Conservation (phyloP, 2,329 filamentous ascomycete genomes). For the Ophiognomonia clavigignenti-juglandacearum region DNA sequence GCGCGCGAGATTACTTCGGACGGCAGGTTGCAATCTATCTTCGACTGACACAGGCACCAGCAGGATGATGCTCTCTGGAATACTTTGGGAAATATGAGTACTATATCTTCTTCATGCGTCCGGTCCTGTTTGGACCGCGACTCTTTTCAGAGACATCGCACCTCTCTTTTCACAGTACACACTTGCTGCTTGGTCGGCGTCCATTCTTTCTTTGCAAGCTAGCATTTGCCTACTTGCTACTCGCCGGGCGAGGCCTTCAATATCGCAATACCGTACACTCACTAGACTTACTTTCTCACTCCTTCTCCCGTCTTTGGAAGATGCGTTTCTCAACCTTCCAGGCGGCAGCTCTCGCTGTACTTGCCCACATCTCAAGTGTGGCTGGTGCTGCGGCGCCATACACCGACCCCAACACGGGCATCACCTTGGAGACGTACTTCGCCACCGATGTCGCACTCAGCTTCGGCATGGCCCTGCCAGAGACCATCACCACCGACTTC, state of each 20-base stretch:
- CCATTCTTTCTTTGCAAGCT: background rate
- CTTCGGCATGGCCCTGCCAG: conserved; percentile 47
- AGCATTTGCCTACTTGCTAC: background rate
- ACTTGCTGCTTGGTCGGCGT: conserved; percentile 1
- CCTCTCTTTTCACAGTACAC: background rate
- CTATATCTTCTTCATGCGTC: too few relatives aligned
- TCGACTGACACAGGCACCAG: too few relatives aligned
- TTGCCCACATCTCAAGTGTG: conserved; percentile 19
- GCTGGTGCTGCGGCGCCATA: conserved; percentile 25
- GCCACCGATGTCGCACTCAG: conserved; percentile 31
- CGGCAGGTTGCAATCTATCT: too few relatives aligned
- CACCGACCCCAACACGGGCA: conserved; percentile 30
- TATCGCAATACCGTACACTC: background rate
- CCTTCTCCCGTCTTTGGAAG: background rate
- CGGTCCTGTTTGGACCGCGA: too few relatives aligned
- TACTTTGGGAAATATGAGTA: too few relatives aligned
- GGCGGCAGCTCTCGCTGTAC: conserved; percentile 18
- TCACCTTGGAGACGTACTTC: conserved; percentile 35
- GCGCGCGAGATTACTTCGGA: too few relatives aligned
- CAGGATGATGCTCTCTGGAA: too few relatives aligned
- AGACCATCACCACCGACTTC: conserved; percentile 43
- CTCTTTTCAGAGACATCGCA: too few relatives aligned
- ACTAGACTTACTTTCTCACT: background rate
- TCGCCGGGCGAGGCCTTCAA: conserved; percentile 4
- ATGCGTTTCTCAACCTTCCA: conserved; percentile 16